Evolutionary conservation across 2,329 filamentous ascomycete genomes (phyloP), one percentile per base, ranked within the genome.

Genomic region (Botrytis hyacinthi): DNA sequence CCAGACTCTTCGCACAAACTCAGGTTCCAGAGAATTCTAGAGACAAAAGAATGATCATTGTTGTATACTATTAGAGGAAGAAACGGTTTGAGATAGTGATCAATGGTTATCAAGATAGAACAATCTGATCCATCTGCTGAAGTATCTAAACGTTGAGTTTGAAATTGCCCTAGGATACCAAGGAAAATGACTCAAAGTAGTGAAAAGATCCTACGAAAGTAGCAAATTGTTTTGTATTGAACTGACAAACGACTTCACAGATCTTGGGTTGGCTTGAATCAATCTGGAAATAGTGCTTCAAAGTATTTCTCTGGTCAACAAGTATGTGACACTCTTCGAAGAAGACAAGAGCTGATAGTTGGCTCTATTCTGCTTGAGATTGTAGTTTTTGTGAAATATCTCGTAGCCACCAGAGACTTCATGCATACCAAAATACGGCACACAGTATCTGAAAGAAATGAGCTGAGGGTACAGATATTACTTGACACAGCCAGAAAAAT

Each of bases 141-240:
- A 16, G 6, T 32, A 1, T 57, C 6, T 29, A 18, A 9, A 16
- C 0, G 0, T 32, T 29, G 29, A 2, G 16, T 7, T 8, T 18
- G 14, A 3, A 57, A 9, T 8, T 32, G 14, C 16, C 0, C 12
- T 29, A 57, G 6, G 14, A 18, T 9, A 8, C 14, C n/a, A 32
- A 9, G 7, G 1, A 9, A 57, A 3, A 20, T 9, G 22, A 6
- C 16, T 59, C 29, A 59, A 20, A 16, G 3, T 10, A 20, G 14
- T 59, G 16, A 20, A 59, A 32, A 59, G 5, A 20, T 20, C 9
- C 6, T 22, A 22, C 4, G 6, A 59, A 20, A 59, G 54, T 22
- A 59, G 54, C 29, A 32, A 20, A 59, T 62, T 62, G 35, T 62
- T 26, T 61, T 8, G 2, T n/a, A n/a, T 14, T 22, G 8, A 60